Evolutionary conservation across 176 grass and related monocot species (phyloP).

Genomic region (Rhynchospora tenuis): DNA sequence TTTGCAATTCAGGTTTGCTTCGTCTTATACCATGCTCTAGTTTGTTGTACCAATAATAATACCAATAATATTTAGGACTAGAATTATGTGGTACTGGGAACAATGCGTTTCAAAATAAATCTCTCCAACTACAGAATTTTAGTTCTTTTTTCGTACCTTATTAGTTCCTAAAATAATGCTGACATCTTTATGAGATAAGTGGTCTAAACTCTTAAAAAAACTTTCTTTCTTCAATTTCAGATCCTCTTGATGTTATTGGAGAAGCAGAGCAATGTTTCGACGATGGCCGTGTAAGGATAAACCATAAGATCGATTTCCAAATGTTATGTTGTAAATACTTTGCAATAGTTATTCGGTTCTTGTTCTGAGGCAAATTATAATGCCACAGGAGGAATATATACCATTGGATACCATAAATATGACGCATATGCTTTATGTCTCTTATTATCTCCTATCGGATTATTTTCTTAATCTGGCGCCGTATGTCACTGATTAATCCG

Average conservation of each 20-base stretch:
- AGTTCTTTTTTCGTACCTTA: background rate
- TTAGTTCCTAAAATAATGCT: background rate
- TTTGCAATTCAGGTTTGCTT: conserved; percentile 23
- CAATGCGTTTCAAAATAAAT: background rate
- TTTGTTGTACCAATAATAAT: background rate
- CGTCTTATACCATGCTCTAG: background rate
- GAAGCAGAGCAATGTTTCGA: conserved; percentile 27
- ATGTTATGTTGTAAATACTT: background rate
- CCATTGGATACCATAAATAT: background rate
- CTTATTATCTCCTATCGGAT: background rate
- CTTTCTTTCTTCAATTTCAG: background rate
- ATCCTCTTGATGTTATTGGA: conserved; percentile 22
- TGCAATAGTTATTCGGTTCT: background rate
- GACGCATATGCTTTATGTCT: background rate
- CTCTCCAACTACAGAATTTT: background rate
- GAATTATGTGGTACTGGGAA: background rate
- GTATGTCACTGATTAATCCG: too few relatives aligned
- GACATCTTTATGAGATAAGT: background rate
- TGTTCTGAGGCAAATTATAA: background rate
- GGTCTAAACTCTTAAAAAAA: background rate
- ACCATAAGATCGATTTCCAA: background rate
- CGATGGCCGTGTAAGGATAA: conserved; percentile 26
- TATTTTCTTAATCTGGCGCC: background rate
- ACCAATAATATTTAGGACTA: background rate
- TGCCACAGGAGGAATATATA: background rate